Percentiles rank a stretch among this genome's conserved stretches.
Conservation (phyloP, 805 yeast species). For the Ogataea parapolymorpha region DNA sequence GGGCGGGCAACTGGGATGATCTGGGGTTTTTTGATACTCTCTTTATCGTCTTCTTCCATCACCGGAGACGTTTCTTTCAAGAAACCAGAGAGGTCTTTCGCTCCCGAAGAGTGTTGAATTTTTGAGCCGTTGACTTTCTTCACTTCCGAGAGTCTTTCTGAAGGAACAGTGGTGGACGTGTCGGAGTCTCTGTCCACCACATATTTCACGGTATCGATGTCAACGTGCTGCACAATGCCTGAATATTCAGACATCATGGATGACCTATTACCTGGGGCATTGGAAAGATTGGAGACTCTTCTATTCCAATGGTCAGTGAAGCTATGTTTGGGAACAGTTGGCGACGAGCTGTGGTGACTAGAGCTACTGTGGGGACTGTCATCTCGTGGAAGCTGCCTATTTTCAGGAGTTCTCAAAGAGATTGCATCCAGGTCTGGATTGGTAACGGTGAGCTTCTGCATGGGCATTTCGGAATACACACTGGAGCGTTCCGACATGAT, state of each 20-base stretch:
- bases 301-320: slow-evolving; percentile 2
- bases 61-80: slow-evolving; percentile 17
- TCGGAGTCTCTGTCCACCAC: slow-evolving; percentile 25
- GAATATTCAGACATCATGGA: slow-evolving; percentile 36
- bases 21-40: slow-evolving; percentile 20
- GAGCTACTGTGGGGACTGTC: slow-evolving; percentile 1
- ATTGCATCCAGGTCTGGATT: slow-evolving; percentile 3
- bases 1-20: slow-evolving; percentile 19
- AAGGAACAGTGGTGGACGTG: slow-evolving; percentile 8
- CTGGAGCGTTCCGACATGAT: slow-evolving; percentile 8
- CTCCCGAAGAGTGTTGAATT: slow-evolving; percentile 15
- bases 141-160: slow-evolving; percentile 20
- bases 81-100: slow-evolving; percentile 12
- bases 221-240: slow-evolving; percentile 36
- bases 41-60: slow-evolving; percentile 20
- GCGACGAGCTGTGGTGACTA: slow-evolving; percentile 1
- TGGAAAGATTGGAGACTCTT: slow-evolving; percentile 8
- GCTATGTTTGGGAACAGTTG: not conserved
- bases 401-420: not conserved
- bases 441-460: slow-evolving; percentile 3
- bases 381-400: slow-evolving; percentile 1
- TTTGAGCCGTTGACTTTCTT: slow-evolving; percentile 15
- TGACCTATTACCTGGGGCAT: slow-evolving; percentile 25
- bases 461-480: slow-evolving; percentile 4
- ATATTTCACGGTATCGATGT: slow-evolving; percentile 33